Evolutionary conservation across 208 protist species (phyloP), one percentile per base, ranked within the genome.

Genomic region (Borovskyia barvae): DNA sequence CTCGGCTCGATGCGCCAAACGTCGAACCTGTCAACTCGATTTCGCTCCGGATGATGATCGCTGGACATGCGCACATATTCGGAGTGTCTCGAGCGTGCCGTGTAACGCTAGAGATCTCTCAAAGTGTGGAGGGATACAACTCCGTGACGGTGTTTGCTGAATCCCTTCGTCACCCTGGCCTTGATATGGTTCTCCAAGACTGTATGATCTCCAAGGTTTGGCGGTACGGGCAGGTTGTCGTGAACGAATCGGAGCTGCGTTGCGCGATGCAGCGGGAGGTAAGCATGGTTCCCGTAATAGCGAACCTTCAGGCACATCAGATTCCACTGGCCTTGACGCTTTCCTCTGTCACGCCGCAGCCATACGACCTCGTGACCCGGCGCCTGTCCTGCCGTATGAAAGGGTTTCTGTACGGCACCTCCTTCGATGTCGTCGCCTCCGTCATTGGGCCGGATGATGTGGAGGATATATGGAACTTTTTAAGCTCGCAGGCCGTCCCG

Each of bases 361-460:
- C 80, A 19, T 59, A 68, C 22, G 69, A 75, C 24, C 22, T 70
- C 3, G 53, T 52, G 33, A 29, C 66, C 17, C 32, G 62, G 51
- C 71, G 77, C 32, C 19, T 87, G 43, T 66, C 68, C 12, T 28
- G 60, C 15, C 60, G 57, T 7, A 30, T 72, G 14, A 42, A 57
- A 19, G 88, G 88, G 3, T 51, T 87, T n/a, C 56, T 94, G 17
- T 89, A 87, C 64, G 88, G 88, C 11, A 63, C 54, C n/a, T 78
- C 63, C 12, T 94, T 94, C 52, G 80, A 88, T 29, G 80, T 80
- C 1, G 45, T 48, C 36, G 40, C 52, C 15, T 65, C 42, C 14
- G 33, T 68, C 28, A 37, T 57, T 8, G 39, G 24, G 5, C 52
- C 68, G 0, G 57, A 72, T 25, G 59, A 78, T 15, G 20, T 61